These are phyloP conservation scores for Sutorius australiensis DNA, from an alignment of 768 basidiomycete genomes.

Conservation along the genomic window DNA sequence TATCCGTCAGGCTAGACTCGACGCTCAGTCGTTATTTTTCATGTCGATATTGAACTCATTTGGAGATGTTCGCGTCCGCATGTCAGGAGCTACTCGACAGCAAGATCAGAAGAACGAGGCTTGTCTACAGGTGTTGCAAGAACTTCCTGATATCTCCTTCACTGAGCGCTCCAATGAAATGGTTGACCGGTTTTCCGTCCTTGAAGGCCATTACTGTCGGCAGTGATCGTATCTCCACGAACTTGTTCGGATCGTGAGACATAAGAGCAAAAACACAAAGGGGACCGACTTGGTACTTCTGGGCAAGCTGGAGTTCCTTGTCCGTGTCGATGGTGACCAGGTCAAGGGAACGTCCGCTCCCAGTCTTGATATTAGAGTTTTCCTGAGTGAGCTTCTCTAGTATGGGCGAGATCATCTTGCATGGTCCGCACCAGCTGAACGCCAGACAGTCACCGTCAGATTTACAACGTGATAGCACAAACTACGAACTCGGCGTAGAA, in stretches of 20 bases:
- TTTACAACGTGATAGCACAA: neutral
- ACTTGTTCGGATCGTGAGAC: neutral
- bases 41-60: conserved; percentile 5
- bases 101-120: neutral
- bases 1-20: conserved; percentile 7
- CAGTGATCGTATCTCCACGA: conserved; percentile 59
- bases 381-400: conserved; percentile 51
- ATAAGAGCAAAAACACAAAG: neutral
- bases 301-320: conserved; percentile 47
- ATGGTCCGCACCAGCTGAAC: conserved; percentile 75
- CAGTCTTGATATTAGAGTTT: conserved; percentile 42
- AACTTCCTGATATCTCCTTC: conserved; percentile 44
- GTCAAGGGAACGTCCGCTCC: conserved; percentile 57
- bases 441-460: conserved; percentile 3
- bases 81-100: neutral
- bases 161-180: conserved; percentile 60
- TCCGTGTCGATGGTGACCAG: conserved; percentile 70
- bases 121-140: conserved; percentile 37
- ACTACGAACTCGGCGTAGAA: conserved; percentile 75
- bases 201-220: conserved; percentile 79
- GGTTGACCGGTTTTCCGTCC: conserved; percentile 52
- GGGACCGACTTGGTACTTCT: conserved; percentile 42
- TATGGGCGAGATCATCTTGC: conserved; percentile 67
- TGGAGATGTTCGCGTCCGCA: neutral
- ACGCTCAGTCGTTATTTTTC: neutral